These are phyloP conservation scores for Pichia deserticola DNA, from an alignment of 805 yeast species.

Conservation along the genomic window DNA sequence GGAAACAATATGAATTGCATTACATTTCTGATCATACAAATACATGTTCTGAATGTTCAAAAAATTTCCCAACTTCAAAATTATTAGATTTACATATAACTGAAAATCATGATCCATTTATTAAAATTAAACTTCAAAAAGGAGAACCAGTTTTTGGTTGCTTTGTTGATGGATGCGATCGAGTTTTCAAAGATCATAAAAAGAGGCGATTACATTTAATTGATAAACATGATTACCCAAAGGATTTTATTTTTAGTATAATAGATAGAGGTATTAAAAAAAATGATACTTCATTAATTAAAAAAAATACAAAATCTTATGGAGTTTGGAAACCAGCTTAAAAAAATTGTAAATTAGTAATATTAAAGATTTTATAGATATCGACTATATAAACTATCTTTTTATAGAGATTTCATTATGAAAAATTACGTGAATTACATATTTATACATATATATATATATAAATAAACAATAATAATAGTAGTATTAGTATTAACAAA, in stretches of 20 bases:
- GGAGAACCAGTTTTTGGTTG: constrained; percentile 38
- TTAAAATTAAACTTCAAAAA: constrained; percentile 27
- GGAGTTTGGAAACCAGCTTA: constrained; percentile 14
- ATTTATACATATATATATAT: too few species aligned
- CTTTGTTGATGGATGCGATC: constrained; percentile 34
- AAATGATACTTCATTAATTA: constrained; percentile 18
- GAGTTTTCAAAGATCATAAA: constrained; percentile 30
- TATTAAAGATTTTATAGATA: too few species aligned
- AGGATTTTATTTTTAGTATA: constrained; percentile 24
- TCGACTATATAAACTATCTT: too few species aligned
- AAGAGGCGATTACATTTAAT: constrained; percentile 43
- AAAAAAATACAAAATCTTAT: constrained; percentile 9
- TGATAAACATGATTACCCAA: constrained; percentile 44
- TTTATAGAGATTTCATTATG: too few species aligned
- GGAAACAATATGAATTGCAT: constrained; percentile 19
- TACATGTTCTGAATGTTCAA: constrained; percentile 32
- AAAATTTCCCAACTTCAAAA: constrained; percentile 36
- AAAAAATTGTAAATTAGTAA: background rate
- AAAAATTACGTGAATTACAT: too few species aligned
- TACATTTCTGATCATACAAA: constrained; percentile 21
- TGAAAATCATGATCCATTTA: constrained; percentile 48
- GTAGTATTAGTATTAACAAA: too few species aligned
- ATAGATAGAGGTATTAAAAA: constrained; percentile 22
- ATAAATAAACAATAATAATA: too few species aligned
- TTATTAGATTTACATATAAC: constrained; percentile 41